Evolutionary conservation across 306 rosid species (phyloP).

Genomic region (Ceratonia siliqua): DNA sequence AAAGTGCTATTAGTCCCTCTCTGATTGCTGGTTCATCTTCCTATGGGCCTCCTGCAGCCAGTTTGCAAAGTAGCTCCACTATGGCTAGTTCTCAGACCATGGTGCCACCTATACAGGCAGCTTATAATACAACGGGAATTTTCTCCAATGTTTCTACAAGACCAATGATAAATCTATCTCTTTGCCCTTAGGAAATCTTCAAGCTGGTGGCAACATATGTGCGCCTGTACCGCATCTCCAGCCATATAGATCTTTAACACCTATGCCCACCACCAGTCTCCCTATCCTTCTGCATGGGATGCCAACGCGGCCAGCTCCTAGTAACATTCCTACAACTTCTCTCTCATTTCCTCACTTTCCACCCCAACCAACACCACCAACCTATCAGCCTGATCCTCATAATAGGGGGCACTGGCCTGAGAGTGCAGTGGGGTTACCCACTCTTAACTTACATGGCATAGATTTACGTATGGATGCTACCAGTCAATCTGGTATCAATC

Average conservation of each 20-base stretch:
- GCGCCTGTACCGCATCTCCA: constrained; percentile 79
- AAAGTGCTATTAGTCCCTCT: constrained; percentile 39
- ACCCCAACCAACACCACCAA: constrained; percentile 27
- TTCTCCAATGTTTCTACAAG: constrained; percentile 41
- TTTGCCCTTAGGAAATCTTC: constrained; percentile 44
- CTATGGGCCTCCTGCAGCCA: constrained; percentile 29
- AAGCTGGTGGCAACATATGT: constrained; percentile 48
- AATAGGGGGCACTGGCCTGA: constrained; percentile 31
- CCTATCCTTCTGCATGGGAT: constrained; percentile 28
- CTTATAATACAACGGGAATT: constrained; percentile 32
- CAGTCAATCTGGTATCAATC: constrained; percentile 36
- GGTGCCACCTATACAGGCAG: constrained; percentile 38
- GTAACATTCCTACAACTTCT: constrained; percentile 31
- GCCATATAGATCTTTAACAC: constrained; percentile 51
- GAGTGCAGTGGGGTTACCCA: constrained; percentile 23
- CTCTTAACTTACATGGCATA: constrained; percentile 35
- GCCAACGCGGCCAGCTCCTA: constrained; percentile 35
- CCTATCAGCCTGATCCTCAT: constrained; percentile 34
- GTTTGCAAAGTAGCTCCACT: constrained; percentile 37
- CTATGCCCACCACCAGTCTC: constrained; percentile 30
- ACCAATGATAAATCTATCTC: constrained; percentile 46
- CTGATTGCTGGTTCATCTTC: constrained; percentile 38
- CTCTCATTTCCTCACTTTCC: constrained; percentile 37
- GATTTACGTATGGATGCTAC: constrained; percentile 32
- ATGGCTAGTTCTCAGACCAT: constrained; percentile 23